Evolutionary conservation across 1,284 basidiomycete species (phyloP).

Genomic region (Macrocystidia cucumis): DNA sequence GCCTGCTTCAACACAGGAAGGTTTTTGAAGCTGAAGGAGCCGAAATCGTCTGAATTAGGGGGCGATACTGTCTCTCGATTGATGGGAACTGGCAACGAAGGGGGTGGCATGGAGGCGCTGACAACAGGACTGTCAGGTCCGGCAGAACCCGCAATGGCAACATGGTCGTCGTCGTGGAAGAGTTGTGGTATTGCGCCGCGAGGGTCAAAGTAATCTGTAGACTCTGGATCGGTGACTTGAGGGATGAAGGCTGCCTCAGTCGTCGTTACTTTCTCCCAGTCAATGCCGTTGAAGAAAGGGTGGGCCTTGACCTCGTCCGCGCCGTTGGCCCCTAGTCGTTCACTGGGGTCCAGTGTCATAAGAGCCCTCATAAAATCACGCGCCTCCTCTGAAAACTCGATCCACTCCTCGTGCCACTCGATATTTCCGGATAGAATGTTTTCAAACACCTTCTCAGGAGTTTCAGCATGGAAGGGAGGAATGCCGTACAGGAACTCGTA

Average conservation of each 20-base stretch:
- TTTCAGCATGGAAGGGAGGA: slow-evolving; percentile 96
- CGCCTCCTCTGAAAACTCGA: slow-evolving; percentile 84
- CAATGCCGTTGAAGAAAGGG: slow-evolving; percentile 85
- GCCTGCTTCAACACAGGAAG: slow-evolving; percentile 94
- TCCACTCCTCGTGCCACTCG: slow-evolving; percentile 92
- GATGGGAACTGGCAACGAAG: slow-evolving; percentile 40
- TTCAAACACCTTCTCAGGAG: slow-evolving; percentile 96
- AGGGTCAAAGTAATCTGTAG: slow-evolving; percentile 98
- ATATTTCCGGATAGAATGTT: slow-evolving; percentile 96
- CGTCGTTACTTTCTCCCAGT: slow-evolving; percentile 89
- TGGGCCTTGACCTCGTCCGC: slow-evolving; percentile 92
- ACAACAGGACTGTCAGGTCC: slow-evolving; percentile 35
- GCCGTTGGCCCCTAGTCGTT: slow-evolving; percentile 82
- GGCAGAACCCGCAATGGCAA: slow-evolving; percentile 38
- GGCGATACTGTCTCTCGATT: slow-evolving; percentile 41
- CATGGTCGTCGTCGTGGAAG: slow-evolving; percentile 74
- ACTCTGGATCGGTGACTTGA: slow-evolving; percentile 91
- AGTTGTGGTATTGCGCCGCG: slow-evolving; percentile 86
- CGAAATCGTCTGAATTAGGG: slow-evolving; percentile 83
- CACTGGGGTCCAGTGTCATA: slow-evolving; percentile 76
- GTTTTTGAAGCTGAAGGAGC: slow-evolving; percentile 98
- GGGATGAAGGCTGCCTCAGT: slow-evolving; percentile 95
- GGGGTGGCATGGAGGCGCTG: slow-evolving; percentile 29
- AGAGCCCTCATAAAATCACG: slow-evolving; percentile 89
- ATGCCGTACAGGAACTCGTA: slow-evolving; percentile 98